phyloP scores from a whole-genome alignment of 305 asterid genomes.

The Rubia peregrina region DNA sequence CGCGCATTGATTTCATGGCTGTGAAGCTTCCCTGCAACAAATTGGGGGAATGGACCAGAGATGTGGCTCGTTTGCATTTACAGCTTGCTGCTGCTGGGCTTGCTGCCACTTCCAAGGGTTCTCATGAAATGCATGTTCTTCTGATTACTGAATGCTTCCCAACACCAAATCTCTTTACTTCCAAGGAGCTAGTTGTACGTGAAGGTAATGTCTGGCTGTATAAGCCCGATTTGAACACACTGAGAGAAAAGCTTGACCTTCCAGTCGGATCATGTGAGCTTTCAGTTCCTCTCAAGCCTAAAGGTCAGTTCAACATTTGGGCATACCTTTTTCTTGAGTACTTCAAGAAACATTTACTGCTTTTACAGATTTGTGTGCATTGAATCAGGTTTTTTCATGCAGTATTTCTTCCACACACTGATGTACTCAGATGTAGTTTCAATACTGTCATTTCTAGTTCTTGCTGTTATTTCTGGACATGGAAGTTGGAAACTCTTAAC shows the following conservation, averaged over 20 bases:
- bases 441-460: neutral
- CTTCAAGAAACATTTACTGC: neutral
- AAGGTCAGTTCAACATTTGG: constrained; percentile 43
- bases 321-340: neutral
- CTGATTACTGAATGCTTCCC: constrained; percentile 77
- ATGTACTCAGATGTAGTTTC: neutral
- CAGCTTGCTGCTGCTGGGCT: constrained; percentile 78
- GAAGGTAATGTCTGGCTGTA: constrained; percentile 76
- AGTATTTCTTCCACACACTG: neutral
- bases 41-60: constrained; percentile 70
- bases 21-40: constrained; percentile 83
- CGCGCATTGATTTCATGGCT: constrained; percentile 65
- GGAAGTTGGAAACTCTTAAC: neutral
- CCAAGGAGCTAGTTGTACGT: constrained; percentile 63
- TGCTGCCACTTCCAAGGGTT: constrained; percentile 65
- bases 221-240: constrained; percentile 47
- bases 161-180: constrained; percentile 70
- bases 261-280: constrained; percentile 95
- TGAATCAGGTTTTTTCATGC: neutral
- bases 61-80: constrained; percentile 76
- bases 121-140: constrained; percentile 58
- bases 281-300: constrained; percentile 60
- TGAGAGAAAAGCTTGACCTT: constrained; percentile 72
- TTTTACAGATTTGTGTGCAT: neutral
- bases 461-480: neutral